Base-by-base conservation (phyloP, 331 rosid species). In the Phaseolus coccineus region DNA sequence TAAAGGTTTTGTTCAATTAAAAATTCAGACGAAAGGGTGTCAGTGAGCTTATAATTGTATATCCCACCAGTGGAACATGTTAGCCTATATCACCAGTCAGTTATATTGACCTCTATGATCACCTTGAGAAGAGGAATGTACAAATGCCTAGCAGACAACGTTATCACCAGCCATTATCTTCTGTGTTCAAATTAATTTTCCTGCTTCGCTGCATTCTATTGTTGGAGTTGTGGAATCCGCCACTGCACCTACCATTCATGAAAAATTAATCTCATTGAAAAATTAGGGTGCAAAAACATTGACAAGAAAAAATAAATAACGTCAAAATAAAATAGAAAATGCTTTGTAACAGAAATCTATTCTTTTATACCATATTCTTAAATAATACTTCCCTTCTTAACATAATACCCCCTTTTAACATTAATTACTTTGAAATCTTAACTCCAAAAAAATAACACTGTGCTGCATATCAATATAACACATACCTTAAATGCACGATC, bases 71-170 rank as follows among this genome's bases (percentile, higher is more conserved):
- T 77, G 30, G 70, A 63, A 24, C 37, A 82, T 55, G 83, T 83
- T 78, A 83, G 83, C 79, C 85, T 72, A 83, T 84, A 79, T 84
- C 92, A 81, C 86, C 89, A 73, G 83, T 87, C 89, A 73, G 83
- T 87, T 89, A 81, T 83, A 72, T 80, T 71, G 62, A 80, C 57
- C 69, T 74, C 88, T 74, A 77, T 40, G 85, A 84, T 81, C 89
- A 73, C 84, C 88, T 64, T 84, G 80, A 81, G 88, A 78, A 50
- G 81, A 77, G 70, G 88, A 85, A 89, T 88, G 89, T 92, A 89
- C 95, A 94, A 83, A 82, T 58, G 85, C 86, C 85, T 48, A 69
- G 83, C 63, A 84, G 51, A 69, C 79, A 77, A 50, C 71, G 73
- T 77, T 71, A 77, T 62, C 65, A 85, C 80, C 85, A 77, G 82